Percentiles rank a stretch among this genome's conserved stretches.
These are phyloP conservation scores for Pochonia chlamydosporia DNA, from an alignment of 2,329 filamentous ascomycete genomes.

Conservation along the genomic window DNA sequence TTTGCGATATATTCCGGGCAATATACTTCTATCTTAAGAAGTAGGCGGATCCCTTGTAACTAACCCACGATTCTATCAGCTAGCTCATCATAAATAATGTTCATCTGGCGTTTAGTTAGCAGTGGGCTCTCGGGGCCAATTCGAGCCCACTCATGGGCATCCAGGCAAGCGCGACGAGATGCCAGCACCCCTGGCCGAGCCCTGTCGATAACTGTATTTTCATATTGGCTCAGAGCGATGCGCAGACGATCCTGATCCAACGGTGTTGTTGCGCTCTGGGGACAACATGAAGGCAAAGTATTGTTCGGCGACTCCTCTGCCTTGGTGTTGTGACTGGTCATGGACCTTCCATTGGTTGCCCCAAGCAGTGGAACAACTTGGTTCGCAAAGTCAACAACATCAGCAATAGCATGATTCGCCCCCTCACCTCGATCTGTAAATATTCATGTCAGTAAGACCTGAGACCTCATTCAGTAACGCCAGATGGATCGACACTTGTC, in stretches of 20 bases:
- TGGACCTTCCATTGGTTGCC: neutral
- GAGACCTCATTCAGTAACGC: too few relatives aligned
- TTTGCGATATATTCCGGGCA: too few relatives aligned
- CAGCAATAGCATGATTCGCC: slow-evolving; percentile 50
- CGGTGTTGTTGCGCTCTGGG: too few relatives aligned
- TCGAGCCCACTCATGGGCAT: slow-evolving; percentile 44
- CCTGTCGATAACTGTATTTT: slow-evolving; percentile 36
- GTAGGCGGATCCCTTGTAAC: too few relatives aligned
- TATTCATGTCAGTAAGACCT: fast-evolving
- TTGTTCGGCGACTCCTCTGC: neutral
- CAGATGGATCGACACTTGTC: neutral
- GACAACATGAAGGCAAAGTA: neutral
- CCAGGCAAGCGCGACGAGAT: slow-evolving; percentile 46
- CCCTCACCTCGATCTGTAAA: slow-evolving; percentile 48
- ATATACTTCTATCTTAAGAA: too few relatives aligned
- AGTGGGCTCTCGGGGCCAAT: slow-evolving; percentile 32
- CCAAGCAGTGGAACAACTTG: slow-evolving; percentile 19
- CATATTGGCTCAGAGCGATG: slow-evolving; percentile 32
- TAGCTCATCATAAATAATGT: slow-evolving; percentile 23
- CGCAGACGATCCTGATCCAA: slow-evolving; percentile 13
- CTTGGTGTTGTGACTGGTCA: neutral
- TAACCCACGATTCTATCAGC: neutral
- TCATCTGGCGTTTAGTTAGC: slow-evolving; percentile 31
- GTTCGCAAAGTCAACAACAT: slow-evolving; percentile 39
- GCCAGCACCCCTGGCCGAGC: slow-evolving; percentile 40